Conservation (phyloP, 306 rosid species). For the Fagus crenata region DNA sequence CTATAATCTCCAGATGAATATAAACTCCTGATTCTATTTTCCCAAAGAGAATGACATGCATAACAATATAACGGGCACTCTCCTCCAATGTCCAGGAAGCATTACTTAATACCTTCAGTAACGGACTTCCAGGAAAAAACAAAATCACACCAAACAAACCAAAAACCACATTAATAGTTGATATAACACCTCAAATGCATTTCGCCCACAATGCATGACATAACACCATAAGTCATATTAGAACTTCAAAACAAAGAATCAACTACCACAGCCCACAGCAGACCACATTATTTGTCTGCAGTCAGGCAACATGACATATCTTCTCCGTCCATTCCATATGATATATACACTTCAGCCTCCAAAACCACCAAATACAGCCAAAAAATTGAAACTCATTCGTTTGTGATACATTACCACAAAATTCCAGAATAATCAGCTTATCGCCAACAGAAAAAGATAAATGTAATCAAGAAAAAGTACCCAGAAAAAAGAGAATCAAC, state of each 20-base stretch:
- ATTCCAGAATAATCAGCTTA: conserved; percentile 9
- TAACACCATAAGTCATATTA: conserved; percentile 1
- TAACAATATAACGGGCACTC: conserved; percentile 1
- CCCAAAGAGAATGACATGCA: neutral
- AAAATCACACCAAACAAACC: conserved; percentile 9
- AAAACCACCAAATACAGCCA: neutral
- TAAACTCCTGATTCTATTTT: neutral
- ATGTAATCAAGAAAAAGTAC: neutral
- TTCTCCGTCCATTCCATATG: conserved; percentile 12
- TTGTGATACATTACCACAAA: neutral
- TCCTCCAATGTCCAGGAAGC: conserved; percentile 16
- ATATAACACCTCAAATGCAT: conserved; percentile 21
- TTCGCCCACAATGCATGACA: conserved; percentile 29
- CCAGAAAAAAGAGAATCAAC: conserved; percentile 13
- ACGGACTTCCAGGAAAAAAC: conserved; percentile 15
- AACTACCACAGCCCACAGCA: conserved; percentile 13
- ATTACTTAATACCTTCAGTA: conserved; percentile 20
- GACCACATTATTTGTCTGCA: conserved; percentile 3
- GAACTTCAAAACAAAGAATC: conserved; percentile 20
- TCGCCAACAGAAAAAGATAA: neutral
- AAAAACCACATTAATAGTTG: conserved; percentile 14
- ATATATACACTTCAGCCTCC: conserved; percentile 2
- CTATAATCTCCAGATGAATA: conserved; percentile 9
- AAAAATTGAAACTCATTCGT: neutral
- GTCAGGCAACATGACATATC: conserved; percentile 16